Evolutionary conservation across 371 early-diverging fungal genomes (phyloP), one percentile per base, ranked within the genome.

Genomic region (Syncephalastrum contaminatum): DNA sequence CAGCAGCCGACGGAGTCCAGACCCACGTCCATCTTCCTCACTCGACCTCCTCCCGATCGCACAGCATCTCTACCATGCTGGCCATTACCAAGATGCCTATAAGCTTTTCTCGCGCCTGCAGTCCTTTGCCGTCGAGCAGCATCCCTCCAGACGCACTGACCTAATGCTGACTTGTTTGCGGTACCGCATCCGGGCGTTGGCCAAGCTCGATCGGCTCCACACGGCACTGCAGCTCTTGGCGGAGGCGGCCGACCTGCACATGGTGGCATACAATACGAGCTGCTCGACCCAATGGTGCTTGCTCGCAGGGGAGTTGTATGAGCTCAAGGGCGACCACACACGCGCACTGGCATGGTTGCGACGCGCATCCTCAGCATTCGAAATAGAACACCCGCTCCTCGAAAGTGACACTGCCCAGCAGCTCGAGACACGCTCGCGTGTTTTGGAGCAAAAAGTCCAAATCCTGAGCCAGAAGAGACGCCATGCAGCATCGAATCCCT

Each of bases 101-200:
- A 63, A 62, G 10, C 39, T 70, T 10, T 65, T 70, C 53, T 16
- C 15, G 4, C 48, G 54, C 15, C 24, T 60, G 3, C 36, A 30
- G 36, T 30, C 36, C 3, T 30, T 30, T 30, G 36, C 36, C 10
- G 36, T 30, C 8, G 48, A 47, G 48, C 48, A 54, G 24, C 55
- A 58, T 19, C 53, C 51, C 25, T n/a, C 18, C 2, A 15, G 45
- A 0, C 36, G 36, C 36, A 30, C 36, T 12, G 36, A 30, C 10
- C 36, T 30, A 10, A 30, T 30, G 36, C 36, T 30, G 36, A 46
- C 19, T 4, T 65, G 63, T 12, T 43, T 47, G 8, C 52, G 58
- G 56, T 65, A 62, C 30, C 66, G 56, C 18, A 42, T 69, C 7
- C 61, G 57, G 27, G 62, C 62, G n/a, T 25, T 65, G 4, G n/a